Base-by-base conservation (phyloP, 164 flowering plant species). In the Magnolia changhungtana region DNA sequence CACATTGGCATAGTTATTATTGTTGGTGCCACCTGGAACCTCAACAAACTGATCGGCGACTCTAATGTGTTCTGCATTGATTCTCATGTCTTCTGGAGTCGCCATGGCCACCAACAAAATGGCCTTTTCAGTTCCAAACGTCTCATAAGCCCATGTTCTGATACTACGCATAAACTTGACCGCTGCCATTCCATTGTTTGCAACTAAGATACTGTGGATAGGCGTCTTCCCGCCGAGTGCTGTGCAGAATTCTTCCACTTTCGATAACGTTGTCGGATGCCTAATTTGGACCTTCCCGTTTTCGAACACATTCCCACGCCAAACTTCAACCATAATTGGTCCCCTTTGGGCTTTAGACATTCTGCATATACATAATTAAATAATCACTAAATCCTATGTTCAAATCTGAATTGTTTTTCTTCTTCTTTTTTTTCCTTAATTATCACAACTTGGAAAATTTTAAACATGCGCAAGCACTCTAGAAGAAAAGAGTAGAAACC, bases 111-210 rank as follows among this genome's bases (percentile, higher is more conserved):
- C 99, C 90, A 96, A 82, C 75, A 88, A 80, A 74, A 96, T 90
- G 52, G 98, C 99, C 85, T 93, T 96, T 82, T 96, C 99, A 0
- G 98, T 83, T 55, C 99, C 99, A 86, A 96, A 96, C 19, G 98
- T 91, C 72, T 92, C 98, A 83, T 93, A 94, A 50, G 98, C 93
- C 99, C 99, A 96, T 69, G 97, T 88, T 76, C 99, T 85, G 78
- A 96, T 79, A 80, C 99, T 96, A 24, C 98, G 89, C 75, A 96
- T 96, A 81, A 96, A 96, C 82, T 96, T 96, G 69, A 96, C 99
- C 29, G 99, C 99, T 14, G 98, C 99, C 99, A 96, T 96, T 82
- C 99, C 99, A 90, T 96, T 96, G 89, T 96, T 96, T 21, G 98
- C 95, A 76, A 96, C 89, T 75, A 96, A 89, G 77, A 96, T 94